A percentile compares a stretch with the other conserved stretches of the same genome.
These are phyloP conservation scores for Aspergillus pseudonomiae DNA, from an alignment of 2,329 filamentous ascomycete species.

Conservation along the genomic window DNA sequence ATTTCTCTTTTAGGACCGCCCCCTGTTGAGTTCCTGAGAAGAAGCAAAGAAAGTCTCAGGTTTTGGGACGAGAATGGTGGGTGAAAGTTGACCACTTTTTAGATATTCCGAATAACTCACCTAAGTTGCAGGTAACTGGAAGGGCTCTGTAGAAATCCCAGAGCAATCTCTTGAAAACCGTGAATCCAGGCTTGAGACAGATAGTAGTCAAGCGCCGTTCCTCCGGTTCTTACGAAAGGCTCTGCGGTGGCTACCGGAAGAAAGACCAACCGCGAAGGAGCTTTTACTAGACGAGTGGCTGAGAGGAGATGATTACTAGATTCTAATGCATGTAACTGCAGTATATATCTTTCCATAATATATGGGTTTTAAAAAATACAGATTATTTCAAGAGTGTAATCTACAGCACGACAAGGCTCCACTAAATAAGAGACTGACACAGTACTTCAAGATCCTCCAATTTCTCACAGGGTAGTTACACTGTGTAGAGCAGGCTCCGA, in stretches of 20 bases:
- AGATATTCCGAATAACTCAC: not conserved
- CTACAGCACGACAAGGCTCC: no score
- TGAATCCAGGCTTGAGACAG: conserved; percentile 27
- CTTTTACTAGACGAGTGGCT: conserved; percentile 24
- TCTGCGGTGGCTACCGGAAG: conserved; percentile 32
- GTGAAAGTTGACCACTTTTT: not conserved
- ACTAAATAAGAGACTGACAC: no score
- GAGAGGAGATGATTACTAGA: conserved; percentile 18
- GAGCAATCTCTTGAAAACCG: conserved; percentile 27
- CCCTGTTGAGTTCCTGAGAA: conserved; percentile 34
- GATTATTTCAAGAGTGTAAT: no score
- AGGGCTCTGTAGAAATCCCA: conserved; percentile 23
- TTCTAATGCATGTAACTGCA: not conserved
- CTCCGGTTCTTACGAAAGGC: conserved; percentile 31
- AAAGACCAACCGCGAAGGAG: conserved; percentile 25
- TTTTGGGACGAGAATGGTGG: conserved; percentile 42
- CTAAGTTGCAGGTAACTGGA: conserved; percentile 31
- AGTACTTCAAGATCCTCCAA: no score
- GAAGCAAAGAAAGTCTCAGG: conserved; percentile 29
- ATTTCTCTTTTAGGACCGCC: conserved; percentile 45
- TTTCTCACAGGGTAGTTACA: no score
- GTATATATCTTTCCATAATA: no score
- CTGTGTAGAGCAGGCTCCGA: no score
- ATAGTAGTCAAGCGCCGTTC: conserved; percentile 26
- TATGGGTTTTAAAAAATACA: no score